Base-by-base conservation (phyloP, 2,329 filamentous ascomycete genomes). In the Phaeosphaeriaceae sp. region DNA sequence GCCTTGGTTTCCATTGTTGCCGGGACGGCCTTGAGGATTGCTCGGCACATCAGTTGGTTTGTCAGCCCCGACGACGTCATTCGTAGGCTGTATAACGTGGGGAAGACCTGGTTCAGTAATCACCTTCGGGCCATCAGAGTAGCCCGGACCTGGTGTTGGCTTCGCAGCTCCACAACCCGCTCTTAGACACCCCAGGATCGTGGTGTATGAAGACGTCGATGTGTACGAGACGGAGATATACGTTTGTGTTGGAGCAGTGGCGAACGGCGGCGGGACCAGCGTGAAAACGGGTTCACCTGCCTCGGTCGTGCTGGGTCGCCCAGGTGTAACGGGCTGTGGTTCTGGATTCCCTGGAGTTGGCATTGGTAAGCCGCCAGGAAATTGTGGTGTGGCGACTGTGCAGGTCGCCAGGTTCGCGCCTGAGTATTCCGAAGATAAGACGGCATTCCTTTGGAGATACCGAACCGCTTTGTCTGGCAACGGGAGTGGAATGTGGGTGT, bases 391-490 rank as follows among this genome's bases (percentile, higher is more conserved):
- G 15, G 17, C 6, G 15, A n/a, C 15, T 40, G 56, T 72, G 59
- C 74, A 77, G 1, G 71, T 73, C 19, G 68, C 67, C 19, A 76
- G 71, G 56, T 77, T 63, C 7, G 68, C 65, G 3, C 71, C 70
- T n/a, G 56, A 58, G 47, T 70, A 77, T 8, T 67, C 54, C 2
- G 47, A 52, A 10, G 58, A 46, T 11, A 75, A 60, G 8, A 61
- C 59, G 3, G 64, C 55, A 35, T 71, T 58, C 2, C 63, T 56
- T 35, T 68, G 68, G 9, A 77, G 55, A 52, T 64, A 72, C 8
- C 68, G 55, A 21, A 75, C 54, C 3, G 72, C 21, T 10, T 64
- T 60, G 2, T 65, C 48, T 4, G 74, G 74, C 8, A 76, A 49
- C 21, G 61, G 44, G 17, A 64, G 26, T n/a, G 65, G 60, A 35